These are phyloP conservation scores for Saposhnikovia divaricata DNA, from an alignment of 129 eudicot species.

Conservation along the genomic window DNA sequence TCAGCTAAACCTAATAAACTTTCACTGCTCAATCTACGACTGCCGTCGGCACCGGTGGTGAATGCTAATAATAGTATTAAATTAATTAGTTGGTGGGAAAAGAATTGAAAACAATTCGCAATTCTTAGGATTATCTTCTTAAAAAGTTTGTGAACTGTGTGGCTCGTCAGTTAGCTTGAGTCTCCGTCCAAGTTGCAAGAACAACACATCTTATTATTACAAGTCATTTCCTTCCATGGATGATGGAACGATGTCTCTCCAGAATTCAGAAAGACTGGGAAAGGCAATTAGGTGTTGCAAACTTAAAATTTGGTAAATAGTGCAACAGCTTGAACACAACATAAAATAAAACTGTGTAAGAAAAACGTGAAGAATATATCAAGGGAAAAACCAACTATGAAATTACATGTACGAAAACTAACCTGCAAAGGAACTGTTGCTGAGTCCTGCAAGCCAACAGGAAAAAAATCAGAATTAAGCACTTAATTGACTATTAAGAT, in stretches of 20 bases:
- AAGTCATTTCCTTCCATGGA: not conserved
- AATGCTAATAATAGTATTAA: not conserved
- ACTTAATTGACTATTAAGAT: not conserved
- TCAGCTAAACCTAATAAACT: not conserved
- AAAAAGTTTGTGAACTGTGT: not conserved
- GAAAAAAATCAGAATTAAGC: slow-evolving; percentile 13
- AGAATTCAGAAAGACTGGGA: not conserved
- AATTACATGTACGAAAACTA: slow-evolving; percentile 10
- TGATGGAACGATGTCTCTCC: not conserved
- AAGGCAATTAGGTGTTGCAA: not conserved
- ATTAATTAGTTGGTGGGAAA: not conserved
- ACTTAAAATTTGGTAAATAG: not conserved
- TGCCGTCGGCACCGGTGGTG: not conserved
- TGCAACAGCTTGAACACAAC: not conserved
- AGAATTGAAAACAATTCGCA: not conserved
- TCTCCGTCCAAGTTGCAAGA: not conserved
- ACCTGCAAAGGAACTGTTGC: slow-evolving; percentile 58
- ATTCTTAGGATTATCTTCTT: not conserved
- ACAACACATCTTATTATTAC: not conserved
- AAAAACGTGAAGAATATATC: not conserved
- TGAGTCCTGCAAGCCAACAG: slow-evolving; percentile 47
- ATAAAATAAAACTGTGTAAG: not conserved
- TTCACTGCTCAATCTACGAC: not conserved
- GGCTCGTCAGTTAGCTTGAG: not conserved
- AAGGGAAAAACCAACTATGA: not conserved